These are phyloP conservation scores for Russula dissimulans DNA, from an alignment of 768 basidiomycete species.

Conservation along the genomic window DNA sequence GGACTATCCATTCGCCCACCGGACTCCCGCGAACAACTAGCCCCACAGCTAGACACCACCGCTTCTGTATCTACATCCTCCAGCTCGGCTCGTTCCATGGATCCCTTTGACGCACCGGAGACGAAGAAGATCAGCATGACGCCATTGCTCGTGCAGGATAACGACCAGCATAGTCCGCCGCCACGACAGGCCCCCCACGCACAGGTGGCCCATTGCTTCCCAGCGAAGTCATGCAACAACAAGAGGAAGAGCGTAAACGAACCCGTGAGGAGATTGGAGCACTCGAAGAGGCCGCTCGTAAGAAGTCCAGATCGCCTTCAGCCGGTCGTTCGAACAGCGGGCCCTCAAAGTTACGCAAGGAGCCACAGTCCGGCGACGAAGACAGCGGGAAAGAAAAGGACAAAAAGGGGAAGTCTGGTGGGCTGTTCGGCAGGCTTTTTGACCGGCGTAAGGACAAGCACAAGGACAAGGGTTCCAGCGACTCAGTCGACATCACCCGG, in stretches of 20 bases:
- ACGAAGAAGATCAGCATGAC: conserved; percentile 73
- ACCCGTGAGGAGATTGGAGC: conserved; percentile 41
- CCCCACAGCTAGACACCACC: conserved; percentile 23
- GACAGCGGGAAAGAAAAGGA: conserved; percentile 40
- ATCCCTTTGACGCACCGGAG: conserved; percentile 61
- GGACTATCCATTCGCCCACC: conserved; percentile 34
- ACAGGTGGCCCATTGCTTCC: conserved; percentile 27
- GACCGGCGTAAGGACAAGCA: conserved; percentile 67
- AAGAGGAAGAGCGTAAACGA: conserved; percentile 47
- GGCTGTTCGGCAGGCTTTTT: conserved; percentile 72
- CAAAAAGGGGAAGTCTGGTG: conserved; percentile 56
- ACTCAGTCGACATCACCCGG: conserved; percentile 34
- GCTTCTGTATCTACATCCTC: conserved; percentile 25
- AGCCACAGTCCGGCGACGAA: conserved; percentile 32
- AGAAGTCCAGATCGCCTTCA: conserved; percentile 33
- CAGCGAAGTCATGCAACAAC: conserved; percentile 35
- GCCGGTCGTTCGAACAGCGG: background rate
- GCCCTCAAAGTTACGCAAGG: conserved; percentile 37
- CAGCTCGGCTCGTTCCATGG: conserved; percentile 33
- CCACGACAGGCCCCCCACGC: conserved; percentile 11
- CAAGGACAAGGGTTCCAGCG: conserved; percentile 43
- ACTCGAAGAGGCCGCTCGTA: conserved; percentile 37
- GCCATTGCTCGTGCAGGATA: conserved; percentile 62
- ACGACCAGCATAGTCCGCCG: conserved; percentile 25
- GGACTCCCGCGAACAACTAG: conserved; percentile 41